phyloP scores from a whole-genome alignment of 495 filamentous ascomycete species.

The Aspergillus ellipticus region DNA sequence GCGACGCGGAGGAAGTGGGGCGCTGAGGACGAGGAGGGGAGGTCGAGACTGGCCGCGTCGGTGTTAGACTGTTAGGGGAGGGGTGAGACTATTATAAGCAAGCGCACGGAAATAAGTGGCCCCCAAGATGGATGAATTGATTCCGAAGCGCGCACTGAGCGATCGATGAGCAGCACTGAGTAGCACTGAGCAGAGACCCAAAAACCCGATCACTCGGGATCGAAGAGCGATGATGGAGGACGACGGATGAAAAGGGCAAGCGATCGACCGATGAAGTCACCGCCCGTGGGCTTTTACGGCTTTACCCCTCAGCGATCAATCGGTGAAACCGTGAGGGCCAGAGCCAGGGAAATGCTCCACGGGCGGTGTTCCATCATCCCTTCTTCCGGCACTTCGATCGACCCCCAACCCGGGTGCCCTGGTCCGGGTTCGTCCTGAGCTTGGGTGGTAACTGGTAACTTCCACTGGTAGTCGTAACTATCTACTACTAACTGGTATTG shows the following conservation, averaged over 20 bases:
- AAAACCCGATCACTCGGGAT: too few relatives aligned
- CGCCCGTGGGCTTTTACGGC: neutral
- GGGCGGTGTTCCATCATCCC: neutral
- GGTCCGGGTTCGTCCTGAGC: too few relatives aligned
- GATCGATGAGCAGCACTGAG: too few relatives aligned
- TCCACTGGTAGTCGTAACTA: too few relatives aligned
- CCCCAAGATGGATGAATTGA: too few relatives aligned
- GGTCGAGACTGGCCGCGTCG: neutral
- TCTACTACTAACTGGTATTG: neutral
- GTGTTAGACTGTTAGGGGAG: too few relatives aligned
- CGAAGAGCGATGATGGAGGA: conserved; percentile 1
- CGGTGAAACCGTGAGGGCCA: neutral
- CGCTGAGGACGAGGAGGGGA: neutral
- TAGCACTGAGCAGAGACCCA: too few relatives aligned
- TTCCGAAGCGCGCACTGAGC: too few relatives aligned
- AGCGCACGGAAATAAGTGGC: too few relatives aligned
- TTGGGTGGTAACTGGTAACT: too few relatives aligned
- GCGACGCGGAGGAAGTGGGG: conserved; percentile 2
- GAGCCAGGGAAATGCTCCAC: neutral
- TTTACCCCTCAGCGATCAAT: conserved; percentile 1
- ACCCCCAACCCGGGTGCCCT: too few relatives aligned
- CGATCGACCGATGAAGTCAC: conserved; percentile 12
- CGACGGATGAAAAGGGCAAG: neutral
- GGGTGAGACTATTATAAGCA: too few relatives aligned
- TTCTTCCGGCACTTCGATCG: neutral